Evolutionary conservation across 1,139 yeast species (phyloP).

Genomic region (Blastobotrys buckinghamii): DNA sequence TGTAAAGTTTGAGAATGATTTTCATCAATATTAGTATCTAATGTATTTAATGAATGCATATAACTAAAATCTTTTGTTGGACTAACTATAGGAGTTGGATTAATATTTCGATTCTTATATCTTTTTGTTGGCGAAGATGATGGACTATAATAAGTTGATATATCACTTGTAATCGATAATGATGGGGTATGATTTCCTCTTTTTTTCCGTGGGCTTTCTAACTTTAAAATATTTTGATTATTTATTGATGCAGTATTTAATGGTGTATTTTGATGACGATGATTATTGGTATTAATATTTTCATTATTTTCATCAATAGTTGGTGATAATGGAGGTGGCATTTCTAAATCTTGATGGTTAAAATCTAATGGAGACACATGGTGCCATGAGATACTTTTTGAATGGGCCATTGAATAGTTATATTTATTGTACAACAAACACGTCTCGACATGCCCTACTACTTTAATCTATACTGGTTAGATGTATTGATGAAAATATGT

Average conservation of each 20-base stretch:
- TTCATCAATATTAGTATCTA: neutral
- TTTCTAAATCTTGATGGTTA: neutral
- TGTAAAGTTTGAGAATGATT: neutral
- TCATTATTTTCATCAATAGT: neutral
- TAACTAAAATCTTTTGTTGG: slow-evolving; percentile 6
- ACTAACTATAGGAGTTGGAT: slow-evolving; percentile 9
- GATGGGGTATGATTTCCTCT: slow-evolving; percentile 5
- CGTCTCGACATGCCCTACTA: neutral
- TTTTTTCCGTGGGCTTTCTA: neutral
- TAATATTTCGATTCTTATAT: slow-evolving; percentile 2
- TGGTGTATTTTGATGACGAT: neutral
- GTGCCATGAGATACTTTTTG: slow-evolving; percentile 18
- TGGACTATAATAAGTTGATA: slow-evolving; percentile 8
- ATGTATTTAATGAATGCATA: neutral
- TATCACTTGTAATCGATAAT: slow-evolving; percentile 6
- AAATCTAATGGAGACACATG: slow-evolving; percentile 5
- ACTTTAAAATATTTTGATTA: neutral
- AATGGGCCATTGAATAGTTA: slow-evolving; percentile 14
- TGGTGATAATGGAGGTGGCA: neutral
- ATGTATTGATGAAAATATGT: neutral
- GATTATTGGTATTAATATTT: neutral
- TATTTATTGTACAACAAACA: neutral
- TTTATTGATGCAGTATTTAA: neutral
- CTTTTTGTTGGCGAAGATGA: slow-evolving; percentile 9
- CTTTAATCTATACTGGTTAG: neutral